Base-by-base conservation (phyloP, 1,139 yeast species). In the Zygosaccharomyces sapae region DNA sequence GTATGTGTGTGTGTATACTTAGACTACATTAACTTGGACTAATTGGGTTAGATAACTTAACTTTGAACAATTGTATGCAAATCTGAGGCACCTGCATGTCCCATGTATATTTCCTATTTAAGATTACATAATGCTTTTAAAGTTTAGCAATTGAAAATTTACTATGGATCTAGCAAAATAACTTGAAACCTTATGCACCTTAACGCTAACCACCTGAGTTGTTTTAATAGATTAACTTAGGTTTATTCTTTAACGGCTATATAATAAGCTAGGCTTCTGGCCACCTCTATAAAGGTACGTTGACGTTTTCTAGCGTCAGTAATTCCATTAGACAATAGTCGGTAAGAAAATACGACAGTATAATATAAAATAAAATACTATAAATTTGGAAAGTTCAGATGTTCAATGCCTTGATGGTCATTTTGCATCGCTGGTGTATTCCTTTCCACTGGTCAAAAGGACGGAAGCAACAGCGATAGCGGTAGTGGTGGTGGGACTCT, bases 21-120 rank as follows among this genome's bases (percentile, higher is more conserved):
- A 22, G 7, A 22, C 6, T 31, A 8, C 34, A 31, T 31, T 31
- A n/a, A n/a, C 18, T 13, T 31, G 34, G 10, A 31, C 34, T 31
- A 31, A 18, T 31, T 12, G 18, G 34, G 34, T 31, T 31, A 31
- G 18, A 31, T 13, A 31, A 31, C 19, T 12, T 12, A 13, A 31
- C 18, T 9, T 9, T 12, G 8, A 31, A 31, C 34, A 31, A 31
- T 31, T 13, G 9, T 12, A 4, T 5, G 18, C 34, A 31, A 13
- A 31, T 29, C 33, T 31, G 34, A 13, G 34, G 34, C 34, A 31
- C 34, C 18, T 31, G 34, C 18, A 31, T 18, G 34, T 31, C 34
- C 33, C 34, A 29, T 38, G 41, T 38, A 38, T 29, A 10, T 38
- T 29, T 31, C 41, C 41, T 33, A 27, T 38, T 38, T 38, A 38